A percentile compares a stretch with the other conserved stretches of the same genome.
Evolutionary conservation across 768 basidiomycete genomes (phyloP).

Genomic region (Termitomyces sp.): DNA sequence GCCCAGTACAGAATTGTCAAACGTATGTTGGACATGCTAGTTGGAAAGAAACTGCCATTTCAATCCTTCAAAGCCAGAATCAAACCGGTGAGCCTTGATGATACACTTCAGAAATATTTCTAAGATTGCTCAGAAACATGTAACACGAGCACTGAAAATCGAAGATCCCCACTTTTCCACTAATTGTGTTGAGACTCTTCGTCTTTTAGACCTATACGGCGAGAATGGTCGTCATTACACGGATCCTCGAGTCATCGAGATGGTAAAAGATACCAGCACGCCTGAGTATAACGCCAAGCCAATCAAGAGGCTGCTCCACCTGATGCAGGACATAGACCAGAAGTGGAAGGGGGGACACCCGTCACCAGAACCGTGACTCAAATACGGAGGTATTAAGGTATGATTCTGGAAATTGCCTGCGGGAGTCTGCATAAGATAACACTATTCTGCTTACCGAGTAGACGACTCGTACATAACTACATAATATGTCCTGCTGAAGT

Average conservation of each 20-base stretch:
- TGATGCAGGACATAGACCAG: slow-evolving; percentile 44
- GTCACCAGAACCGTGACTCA: background rate
- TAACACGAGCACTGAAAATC: slow-evolving; percentile 45
- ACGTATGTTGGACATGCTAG: slow-evolving; percentile 38
- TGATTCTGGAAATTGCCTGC: background rate
- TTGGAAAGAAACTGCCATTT: slow-evolving; percentile 36
- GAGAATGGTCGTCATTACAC: slow-evolving; percentile 41
- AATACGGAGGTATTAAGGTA: background rate
- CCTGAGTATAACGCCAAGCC: slow-evolving; percentile 40
- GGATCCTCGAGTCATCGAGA: slow-evolving; percentile 42
- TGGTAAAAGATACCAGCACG: slow-evolving; percentile 40
- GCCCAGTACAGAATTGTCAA: slow-evolving; percentile 50
- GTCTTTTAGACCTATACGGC: slow-evolving; percentile 52
- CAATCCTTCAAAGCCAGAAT: slow-evolving; percentile 29
- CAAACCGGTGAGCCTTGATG: slow-evolving; percentile 30
- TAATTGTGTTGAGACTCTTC: slow-evolving; percentile 44
- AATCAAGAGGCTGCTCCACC: slow-evolving; percentile 38
- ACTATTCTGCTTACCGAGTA: too few species aligned
- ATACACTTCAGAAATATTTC: background rate
- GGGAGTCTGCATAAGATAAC: background rate
- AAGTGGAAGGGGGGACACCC: slow-evolving; percentile 31
- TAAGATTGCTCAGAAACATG: slow-evolving; percentile 35
- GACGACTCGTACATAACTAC: too few species aligned
- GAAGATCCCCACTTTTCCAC: slow-evolving; percentile 34
- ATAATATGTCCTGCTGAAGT: background rate